Conservation (phyloP, 768 basidiomycete genomes). For the Psilocybe sp. region DNA sequence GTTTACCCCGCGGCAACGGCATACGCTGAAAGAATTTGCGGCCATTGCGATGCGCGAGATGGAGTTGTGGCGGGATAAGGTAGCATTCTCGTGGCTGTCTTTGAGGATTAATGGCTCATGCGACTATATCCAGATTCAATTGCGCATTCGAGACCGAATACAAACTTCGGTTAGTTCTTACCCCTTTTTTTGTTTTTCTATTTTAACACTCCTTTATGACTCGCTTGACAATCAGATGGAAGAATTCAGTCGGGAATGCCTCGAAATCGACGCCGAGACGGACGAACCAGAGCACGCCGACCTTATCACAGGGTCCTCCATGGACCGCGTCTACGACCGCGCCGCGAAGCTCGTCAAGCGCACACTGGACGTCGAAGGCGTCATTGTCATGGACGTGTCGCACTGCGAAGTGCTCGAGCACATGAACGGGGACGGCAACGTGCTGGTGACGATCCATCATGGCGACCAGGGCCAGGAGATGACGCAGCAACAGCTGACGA, state of each 20-base stretch:
- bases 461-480: constrained; percentile 56
- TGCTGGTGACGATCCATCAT: constrained; percentile 69
- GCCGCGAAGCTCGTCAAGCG: constrained; percentile 87
- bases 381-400: constrained; percentile 89
- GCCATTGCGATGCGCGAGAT: constrained; percentile 93
- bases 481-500: constrained; percentile 52
- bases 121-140: constrained; percentile 60
- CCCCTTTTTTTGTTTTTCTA: no score
- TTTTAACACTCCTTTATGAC: no score
- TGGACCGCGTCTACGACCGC: constrained; percentile 90
- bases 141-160: constrained; percentile 86
- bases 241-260: constrained; percentile 89
- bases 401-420: constrained; percentile 86
- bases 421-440: constrained; percentile 53
- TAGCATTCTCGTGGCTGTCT: constrained; percentile 20
- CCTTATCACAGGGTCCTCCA: constrained; percentile 41
- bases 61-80: constrained; percentile 95
- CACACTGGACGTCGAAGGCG: constrained; percentile 90
- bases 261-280: constrained; percentile 79
- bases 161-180: constrained; percentile 66
- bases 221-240: constrained; percentile 94
- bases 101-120: not conserved
- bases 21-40: constrained; percentile 94
- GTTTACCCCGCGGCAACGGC: constrained; percentile 84
- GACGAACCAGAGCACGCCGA: constrained; percentile 32